phyloP scores from a whole-genome alignment of 306 rosid species.

The Astragalus glycyphyllos region DNA sequence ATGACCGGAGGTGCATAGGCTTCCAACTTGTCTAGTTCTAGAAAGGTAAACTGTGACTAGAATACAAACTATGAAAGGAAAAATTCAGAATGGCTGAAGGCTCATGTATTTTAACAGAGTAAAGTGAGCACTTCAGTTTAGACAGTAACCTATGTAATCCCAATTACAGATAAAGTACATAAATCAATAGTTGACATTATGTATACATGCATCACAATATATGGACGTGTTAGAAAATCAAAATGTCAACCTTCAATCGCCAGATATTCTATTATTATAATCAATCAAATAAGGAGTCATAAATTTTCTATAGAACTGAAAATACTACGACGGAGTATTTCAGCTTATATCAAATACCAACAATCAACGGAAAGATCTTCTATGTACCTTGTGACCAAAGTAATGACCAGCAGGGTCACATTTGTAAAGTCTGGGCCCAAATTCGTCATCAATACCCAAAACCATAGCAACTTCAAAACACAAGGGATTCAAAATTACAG shows the following conservation, averaged over 20 bases:
- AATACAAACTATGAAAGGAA: background rate
- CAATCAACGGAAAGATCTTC: slow-evolving; percentile 35
- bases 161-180: background rate
- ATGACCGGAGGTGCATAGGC: slow-evolving; percentile 6
- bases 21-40: background rate
- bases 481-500: slow-evolving; percentile 34
- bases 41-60: background rate
- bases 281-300: background rate
- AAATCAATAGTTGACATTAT: background rate
- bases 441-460: slow-evolving; percentile 92
- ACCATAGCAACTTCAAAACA: slow-evolving; percentile 84
- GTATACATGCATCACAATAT: background rate
- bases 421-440: slow-evolving; percentile 85
- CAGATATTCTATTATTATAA: too few relatives aligned
- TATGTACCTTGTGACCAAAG: slow-evolving; percentile 95
- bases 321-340: slow-evolving; percentile 4
- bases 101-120: background rate
- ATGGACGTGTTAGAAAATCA: background rate
- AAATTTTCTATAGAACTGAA: background rate
- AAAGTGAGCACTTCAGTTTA: background rate
- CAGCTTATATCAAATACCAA: background rate
- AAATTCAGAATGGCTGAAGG: background rate
- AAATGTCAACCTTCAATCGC: background rate
- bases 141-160: background rate
- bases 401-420: slow-evolving; percentile 99